Conservation (phyloP, 2,329 filamentous ascomycete species). For the Aspergillus japonicus region DNA sequence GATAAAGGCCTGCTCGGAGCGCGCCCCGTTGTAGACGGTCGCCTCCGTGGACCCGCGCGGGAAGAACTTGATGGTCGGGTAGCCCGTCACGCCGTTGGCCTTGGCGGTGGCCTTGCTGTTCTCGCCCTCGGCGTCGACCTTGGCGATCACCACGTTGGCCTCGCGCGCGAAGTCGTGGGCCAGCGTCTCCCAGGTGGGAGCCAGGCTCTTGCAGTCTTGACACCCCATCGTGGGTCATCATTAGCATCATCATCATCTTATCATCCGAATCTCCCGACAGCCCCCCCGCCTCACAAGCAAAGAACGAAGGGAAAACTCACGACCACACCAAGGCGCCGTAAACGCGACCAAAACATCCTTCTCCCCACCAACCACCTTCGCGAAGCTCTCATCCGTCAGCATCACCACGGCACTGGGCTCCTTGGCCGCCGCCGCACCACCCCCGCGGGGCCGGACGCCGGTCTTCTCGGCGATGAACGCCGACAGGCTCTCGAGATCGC, state of each 20-base stretch:
- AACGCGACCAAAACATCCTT: conserved; percentile 94
- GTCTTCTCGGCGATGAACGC: conserved; percentile 85
- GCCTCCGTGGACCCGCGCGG: conserved; percentile 74
- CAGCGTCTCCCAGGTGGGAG: conserved; percentile 84
- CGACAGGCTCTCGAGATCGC: conserved; percentile 81
- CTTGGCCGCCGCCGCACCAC: conserved; percentile 43
- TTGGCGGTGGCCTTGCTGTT: conserved; percentile 76
- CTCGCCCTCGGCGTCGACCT: conserved; percentile 89
- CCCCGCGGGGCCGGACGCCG: conserved; percentile 70
- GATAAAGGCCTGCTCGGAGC: conserved; percentile 73
- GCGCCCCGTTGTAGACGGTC: conserved; percentile 71
- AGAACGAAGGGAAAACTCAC: conserved; percentile 60
- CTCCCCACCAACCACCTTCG: conserved; percentile 72
- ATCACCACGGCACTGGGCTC: conserved; percentile 73
- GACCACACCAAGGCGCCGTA: conserved; percentile 97
- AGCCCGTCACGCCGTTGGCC: conserved; percentile 76
- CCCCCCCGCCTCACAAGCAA: no score
- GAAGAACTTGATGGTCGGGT: conserved; percentile 99
- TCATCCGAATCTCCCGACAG: no score
- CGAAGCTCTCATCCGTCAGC: conserved; percentile 78
- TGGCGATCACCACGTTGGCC: conserved; percentile 78
- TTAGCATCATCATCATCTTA: no score
- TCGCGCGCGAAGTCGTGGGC: conserved; percentile 79
- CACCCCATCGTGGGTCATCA: background rate
- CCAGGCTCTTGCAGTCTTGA: conserved; percentile 97